Percentiles rank a stretch among this genome's conserved stretches.
Conservation (phyloP, 1,139 yeast genomes). For the Citeromyces siamensis region DNA sequence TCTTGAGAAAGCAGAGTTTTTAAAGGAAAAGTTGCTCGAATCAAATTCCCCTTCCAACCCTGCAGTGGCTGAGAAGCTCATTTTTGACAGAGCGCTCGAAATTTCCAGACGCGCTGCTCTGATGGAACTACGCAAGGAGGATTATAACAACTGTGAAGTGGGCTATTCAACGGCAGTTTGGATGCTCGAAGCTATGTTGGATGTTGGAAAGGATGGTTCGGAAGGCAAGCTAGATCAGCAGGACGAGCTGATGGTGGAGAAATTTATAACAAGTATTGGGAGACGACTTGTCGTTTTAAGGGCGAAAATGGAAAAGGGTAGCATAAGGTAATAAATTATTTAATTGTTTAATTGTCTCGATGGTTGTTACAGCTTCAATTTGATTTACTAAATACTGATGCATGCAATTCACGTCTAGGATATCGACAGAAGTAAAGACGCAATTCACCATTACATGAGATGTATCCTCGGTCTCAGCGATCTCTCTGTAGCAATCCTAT, state of each 20-base stretch:
- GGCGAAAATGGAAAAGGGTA: conserved; percentile 21
- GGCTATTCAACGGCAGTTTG: conserved; percentile 88
- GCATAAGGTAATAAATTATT: too few relatives aligned
- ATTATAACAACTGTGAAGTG: conserved; percentile 68
- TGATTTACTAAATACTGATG: too few relatives aligned
- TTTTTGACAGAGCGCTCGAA: conserved; percentile 88
- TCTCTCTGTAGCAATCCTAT: conserved; percentile 4
- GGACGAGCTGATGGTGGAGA: conserved; percentile 64
- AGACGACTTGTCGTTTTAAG: conserved; percentile 51
- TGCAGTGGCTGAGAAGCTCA: conserved; percentile 65
- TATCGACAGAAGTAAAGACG: too few relatives aligned
- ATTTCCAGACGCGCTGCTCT: conserved; percentile 88
- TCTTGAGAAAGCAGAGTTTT: conserved; percentile 76
- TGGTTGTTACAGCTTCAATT: too few relatives aligned
- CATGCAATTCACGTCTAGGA: too few relatives aligned
- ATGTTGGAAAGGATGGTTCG: conserved; percentile 29
- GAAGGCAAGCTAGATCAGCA: conserved; percentile 42
- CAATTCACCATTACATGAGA: too few relatives aligned
- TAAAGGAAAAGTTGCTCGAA: conserved; percentile 42
- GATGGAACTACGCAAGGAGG: conserved; percentile 69
- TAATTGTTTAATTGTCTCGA: too few relatives aligned
- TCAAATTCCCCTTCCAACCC: conserved; percentile 20
- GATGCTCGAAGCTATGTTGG: conserved; percentile 85
- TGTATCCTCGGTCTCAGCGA: too few relatives aligned
- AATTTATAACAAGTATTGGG: conserved; percentile 64